Base-by-base conservation (phyloP, 805 yeast species). In the Candida fluviatilis region DNA sequence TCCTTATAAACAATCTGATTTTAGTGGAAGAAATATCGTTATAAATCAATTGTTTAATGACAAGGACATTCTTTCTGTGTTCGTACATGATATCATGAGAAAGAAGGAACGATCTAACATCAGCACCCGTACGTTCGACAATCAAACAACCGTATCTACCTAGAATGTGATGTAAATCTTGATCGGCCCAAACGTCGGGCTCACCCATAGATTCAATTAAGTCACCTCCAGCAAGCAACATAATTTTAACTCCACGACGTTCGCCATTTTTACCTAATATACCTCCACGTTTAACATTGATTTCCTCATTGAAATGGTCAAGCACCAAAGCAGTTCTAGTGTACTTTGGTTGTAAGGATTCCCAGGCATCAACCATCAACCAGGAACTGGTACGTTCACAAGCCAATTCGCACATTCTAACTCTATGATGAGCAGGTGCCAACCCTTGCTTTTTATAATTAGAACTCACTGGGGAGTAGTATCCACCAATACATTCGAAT, bases 281-380 rank as follows among this genome's bases (percentile, higher is more conserved):
- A 12, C 99, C 99, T 15, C 95, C 90, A 40, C 95, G 69, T 56
- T 84, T 86, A 43, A 89, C 79, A 58, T 93, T 93, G 47, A 93
- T 84, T 54, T 93, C 99, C 54, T 90, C 87, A 61, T 93, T 91
- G 64, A 93, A 93, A 61, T 93, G 99, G 58, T 93, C 99, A 55
- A 93, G 72, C 4, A 93, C 99, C 38, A 88, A 75, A 2, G 98
- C 97, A 0, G 99, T 93, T 49, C 99, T 75, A 18, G 95, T 88
- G 60, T 93, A 93, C 33, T 80, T 74, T 1, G 86, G 85, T 62
- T 93, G 99, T 43, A 93, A 69, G 3, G 95, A 83, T 65, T 93
- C 99, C 99, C 99, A 93, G 1, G 98, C 97, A 60, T 93, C 99
- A 19, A 93, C 99, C 99, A 93, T 93, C 28, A 93, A 72, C 99